These are phyloP conservation scores for Saccharomycopsis microspora DNA, from an alignment of 805 yeast genomes.

Conservation along the genomic window DNA sequence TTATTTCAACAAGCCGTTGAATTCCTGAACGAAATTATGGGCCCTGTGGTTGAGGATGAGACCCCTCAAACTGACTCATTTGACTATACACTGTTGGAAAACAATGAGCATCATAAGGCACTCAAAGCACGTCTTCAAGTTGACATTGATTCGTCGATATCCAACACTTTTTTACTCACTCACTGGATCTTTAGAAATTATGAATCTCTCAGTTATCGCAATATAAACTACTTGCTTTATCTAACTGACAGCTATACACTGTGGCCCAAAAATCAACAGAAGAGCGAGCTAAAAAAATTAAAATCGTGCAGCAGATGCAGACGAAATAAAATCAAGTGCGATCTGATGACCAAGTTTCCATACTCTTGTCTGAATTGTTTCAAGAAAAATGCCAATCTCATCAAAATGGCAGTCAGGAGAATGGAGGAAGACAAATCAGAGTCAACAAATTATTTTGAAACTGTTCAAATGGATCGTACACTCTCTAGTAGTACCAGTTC, in stretches of 20 bases:
- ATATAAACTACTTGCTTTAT: conserved; percentile 14
- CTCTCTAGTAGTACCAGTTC: neutral
- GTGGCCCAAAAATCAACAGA: neutral
- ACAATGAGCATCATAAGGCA: conserved; percentile 3
- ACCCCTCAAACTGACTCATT: neutral
- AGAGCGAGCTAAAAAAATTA: conserved; percentile 7
- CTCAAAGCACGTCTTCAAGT: conserved; percentile 1
- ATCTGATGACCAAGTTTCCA: conserved; percentile 13
- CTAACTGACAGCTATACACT: neutral
- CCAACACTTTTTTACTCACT: neutral
- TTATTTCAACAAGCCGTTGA: conserved; percentile 6
- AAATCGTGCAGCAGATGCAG: conserved; percentile 17
- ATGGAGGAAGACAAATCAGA: neutral
- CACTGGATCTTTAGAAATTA: conserved; percentile 11
- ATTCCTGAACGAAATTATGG: conserved; percentile 4
- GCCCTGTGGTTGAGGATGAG: neutral
- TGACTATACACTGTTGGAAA: conserved; percentile 7
- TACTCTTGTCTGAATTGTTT: conserved; percentile 16
- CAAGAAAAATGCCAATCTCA: conserved; percentile 13
- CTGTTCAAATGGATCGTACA: neutral
- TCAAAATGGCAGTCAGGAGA: conserved; percentile 3
- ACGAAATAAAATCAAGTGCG: conserved; percentile 16
- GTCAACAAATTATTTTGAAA: neutral
- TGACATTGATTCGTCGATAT: neutral
- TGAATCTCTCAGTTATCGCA: conserved; percentile 5